These are phyloP conservation scores for Gnomoniopsis sp. DNA, from an alignment of 2,329 filamentous ascomycete species.

Conservation along the genomic window DNA sequence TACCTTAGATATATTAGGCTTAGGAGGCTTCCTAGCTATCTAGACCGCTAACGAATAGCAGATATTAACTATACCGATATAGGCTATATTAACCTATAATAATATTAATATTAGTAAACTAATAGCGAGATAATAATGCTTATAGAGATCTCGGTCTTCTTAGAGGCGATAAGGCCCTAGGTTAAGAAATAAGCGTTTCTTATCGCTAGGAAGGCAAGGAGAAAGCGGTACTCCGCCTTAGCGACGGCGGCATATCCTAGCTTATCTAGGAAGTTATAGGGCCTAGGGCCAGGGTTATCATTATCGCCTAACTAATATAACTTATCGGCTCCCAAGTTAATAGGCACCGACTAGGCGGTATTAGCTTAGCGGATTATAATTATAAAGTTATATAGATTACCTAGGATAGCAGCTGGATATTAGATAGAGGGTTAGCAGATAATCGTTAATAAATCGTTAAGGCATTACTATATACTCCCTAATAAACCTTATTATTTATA, in stretches of 20 bases:
- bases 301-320: background rate
- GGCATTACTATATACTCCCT: background rate
- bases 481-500: background rate
- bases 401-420: background rate
- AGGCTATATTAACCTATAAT: background rate
- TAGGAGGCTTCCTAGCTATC: background rate
- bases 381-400: background rate
- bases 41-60: background rate
- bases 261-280: background rate
- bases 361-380: background rate
- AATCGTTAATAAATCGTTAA: background rate
- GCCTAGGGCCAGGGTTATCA: background rate
- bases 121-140: background rate
- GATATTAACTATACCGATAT: background rate
- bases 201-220: background rate
- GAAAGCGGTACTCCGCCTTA: background rate
- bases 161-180: background rate
- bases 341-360: background rate
- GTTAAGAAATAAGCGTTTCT: background rate
- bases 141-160: background rate
- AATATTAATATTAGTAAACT: background rate
- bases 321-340: background rate
- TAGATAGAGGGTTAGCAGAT: background rate
- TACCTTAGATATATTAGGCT: background rate
- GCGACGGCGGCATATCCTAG: background rate